Base-by-base conservation (phyloP, 225 moss, liverwort and hornwort species). In the Pleurozium schreberi region DNA sequence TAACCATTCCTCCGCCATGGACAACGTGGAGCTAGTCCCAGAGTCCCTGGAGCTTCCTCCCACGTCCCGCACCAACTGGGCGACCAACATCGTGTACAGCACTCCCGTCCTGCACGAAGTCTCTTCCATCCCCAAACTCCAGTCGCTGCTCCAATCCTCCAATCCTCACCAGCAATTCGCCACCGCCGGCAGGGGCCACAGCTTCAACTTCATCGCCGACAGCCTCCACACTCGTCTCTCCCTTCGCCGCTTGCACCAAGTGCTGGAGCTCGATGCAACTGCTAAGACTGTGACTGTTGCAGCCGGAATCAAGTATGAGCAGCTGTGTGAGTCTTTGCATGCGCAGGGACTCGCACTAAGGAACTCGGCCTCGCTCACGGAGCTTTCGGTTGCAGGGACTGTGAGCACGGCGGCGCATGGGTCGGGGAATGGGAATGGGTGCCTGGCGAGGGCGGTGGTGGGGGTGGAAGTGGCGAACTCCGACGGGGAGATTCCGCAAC, bases 361-460 rank as follows among this genome's bases (percentile, higher is more conserved):
- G 76, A 96, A 96, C 84, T 68, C 92, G 86, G 95, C 95, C 27
- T 95, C 95, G 34, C 94, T 96, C 82, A 93, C 96, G 25, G 90
- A 95, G 65, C 89, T 95, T 86, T 93, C 94, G 61, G 74, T 96
- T 18, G 95, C 93, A 18, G 96, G 96, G 38, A 94, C 96, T 4
- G 82, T 91, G 52, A 93, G 90, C 93, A 95, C 96, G 2, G 95
- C 82, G 9, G 93, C 76, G 31, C 96, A 96, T 81, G 96, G 96
- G 55, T 96, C 95, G 3, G 96, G 96, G 12, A 86, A 87, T 33
- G 40, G 2, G 69, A 95, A 95, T 82, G 76, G 90, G n/a, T 88
- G 85, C 76, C 91, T 96, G 25, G 92, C 95, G 50, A 90, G 89
- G 64, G 76, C 92, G 28, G 92, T 96, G 33, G 67, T 86, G 8